A percentile compares a stretch with the other conserved stretches of the same genome.
Conservation (phyloP, 148 eudicot genomes). For the Fagopyrum homotropicum region DNA sequence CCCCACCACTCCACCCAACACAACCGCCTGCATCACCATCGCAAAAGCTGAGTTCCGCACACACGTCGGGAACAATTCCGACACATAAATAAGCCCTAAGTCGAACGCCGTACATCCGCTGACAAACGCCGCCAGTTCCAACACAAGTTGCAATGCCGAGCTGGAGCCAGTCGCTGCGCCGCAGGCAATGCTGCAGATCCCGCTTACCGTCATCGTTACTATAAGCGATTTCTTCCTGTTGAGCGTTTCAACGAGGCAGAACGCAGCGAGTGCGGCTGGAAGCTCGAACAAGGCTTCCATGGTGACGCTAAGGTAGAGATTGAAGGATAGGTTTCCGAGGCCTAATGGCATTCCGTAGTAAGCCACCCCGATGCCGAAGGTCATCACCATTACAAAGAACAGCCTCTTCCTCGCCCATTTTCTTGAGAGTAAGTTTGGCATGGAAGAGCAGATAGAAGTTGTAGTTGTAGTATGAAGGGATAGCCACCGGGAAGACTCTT, state of each 20-base stretch:
- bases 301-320: slow-evolving; percentile 42
- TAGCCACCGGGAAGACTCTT: too few species aligned
- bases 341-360: slow-evolving; percentile 69
- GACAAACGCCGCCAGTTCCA: slow-evolving; percentile 40
- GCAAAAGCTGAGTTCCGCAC: slow-evolving; percentile 65
- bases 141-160: slow-evolving; percentile 21
- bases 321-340: slow-evolving; percentile 37
- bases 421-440: slow-evolving; percentile 28
- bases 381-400: slow-evolving; percentile 25
- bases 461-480: neutral
- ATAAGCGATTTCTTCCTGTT: slow-evolving; percentile 30
- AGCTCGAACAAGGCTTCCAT: slow-evolving; percentile 52
- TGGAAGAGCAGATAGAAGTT: slow-evolving; percentile 35
- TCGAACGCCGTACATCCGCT: slow-evolving; percentile 38
- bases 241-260: slow-evolving; percentile 29
- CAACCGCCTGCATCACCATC: slow-evolving; percentile 52
- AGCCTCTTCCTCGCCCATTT: slow-evolving; percentile 43
- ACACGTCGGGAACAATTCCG: slow-evolving; percentile 72
- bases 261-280: slow-evolving; percentile 33
- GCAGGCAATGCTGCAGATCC: slow-evolving; percentile 25
- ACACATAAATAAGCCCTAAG: slow-evolving; percentile 39
- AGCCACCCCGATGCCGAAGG: slow-evolving; percentile 47
- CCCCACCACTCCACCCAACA: slow-evolving; percentile 43
- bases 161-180: slow-evolving; percentile 14
- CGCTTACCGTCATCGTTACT: slow-evolving; percentile 28